A percentile compares a stretch with the other conserved stretches of the same genome.
phyloP scores from a whole-genome alignment of 23 red algal species.

The Cyanidioschyzon merolae region DNA sequence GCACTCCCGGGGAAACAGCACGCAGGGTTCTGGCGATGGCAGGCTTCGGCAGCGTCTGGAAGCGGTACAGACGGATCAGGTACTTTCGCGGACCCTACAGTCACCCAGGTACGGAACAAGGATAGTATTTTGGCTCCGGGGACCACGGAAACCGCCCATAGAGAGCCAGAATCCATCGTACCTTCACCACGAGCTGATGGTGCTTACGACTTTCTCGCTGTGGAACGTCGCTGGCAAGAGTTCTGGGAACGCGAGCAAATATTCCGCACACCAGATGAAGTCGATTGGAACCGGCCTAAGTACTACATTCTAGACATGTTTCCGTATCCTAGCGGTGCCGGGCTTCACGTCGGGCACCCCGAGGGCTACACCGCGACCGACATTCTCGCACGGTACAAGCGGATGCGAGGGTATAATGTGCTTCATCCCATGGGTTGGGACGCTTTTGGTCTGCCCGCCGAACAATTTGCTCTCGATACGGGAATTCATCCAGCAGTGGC shows the following conservation, averaged over 20 bases:
- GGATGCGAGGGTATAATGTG: slow-evolving; percentile 76
- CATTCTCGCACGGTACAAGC: slow-evolving; percentile 84
- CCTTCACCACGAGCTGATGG: neutral
- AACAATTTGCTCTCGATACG: slow-evolving; percentile 89
- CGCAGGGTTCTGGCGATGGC: neutral
- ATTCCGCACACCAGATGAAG: slow-evolving; percentile 23
- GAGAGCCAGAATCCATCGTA: neutral
- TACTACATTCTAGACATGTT: slow-evolving; percentile 99
- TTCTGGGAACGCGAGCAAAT: slow-evolving; percentile 43
- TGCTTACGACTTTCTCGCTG: slow-evolving; percentile 62
- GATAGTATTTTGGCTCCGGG: neutral
- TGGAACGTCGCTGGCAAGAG: slow-evolving; percentile 74
- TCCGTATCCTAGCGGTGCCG: slow-evolving; percentile 84
- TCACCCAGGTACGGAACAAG: neutral
- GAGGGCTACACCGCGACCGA: slow-evolving; percentile 99
- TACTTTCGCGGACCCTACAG: neutral
- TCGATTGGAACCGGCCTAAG: slow-evolving; percentile 60
- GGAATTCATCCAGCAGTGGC: slow-evolving; percentile 81
- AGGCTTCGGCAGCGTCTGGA: neutral
- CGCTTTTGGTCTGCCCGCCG: slow-evolving; percentile 92
- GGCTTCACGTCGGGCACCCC: slow-evolving; percentile 94
- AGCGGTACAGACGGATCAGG: neutral
- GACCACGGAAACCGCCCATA: neutral
- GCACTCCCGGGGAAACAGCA: neutral
- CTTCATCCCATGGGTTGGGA: slow-evolving; percentile 99